Evolutionary conservation across 257 asterid species (phyloP).

Genomic region (Plantago major): DNA sequence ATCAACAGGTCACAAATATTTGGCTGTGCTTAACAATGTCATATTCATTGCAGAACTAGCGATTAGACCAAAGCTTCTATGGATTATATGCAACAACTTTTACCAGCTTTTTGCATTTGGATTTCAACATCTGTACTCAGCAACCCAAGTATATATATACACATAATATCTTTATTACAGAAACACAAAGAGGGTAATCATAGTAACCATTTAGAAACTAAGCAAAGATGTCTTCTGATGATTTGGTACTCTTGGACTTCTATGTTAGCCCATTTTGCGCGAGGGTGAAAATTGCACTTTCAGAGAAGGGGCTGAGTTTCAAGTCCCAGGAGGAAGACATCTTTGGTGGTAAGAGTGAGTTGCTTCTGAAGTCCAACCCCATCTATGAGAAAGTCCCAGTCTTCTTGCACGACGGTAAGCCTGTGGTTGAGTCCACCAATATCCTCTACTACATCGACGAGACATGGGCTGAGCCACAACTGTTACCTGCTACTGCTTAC

Average conservation of each 20-base stretch:
- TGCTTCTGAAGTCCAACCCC: conserved; percentile 64
- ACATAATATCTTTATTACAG: too few relatives aligned
- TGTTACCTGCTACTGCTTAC: conserved; percentile 53
- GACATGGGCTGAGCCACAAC: conserved; percentile 37
- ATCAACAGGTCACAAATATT: too few relatives aligned
- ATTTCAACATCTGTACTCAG: too few relatives aligned
- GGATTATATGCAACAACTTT: too few relatives aligned
- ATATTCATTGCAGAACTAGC: too few relatives aligned
- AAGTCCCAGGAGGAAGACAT: conserved; percentile 44
- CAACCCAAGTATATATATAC: too few relatives aligned
- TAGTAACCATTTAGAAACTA: neutral
- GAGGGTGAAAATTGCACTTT: conserved; percentile 51
- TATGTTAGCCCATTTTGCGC: conserved; percentile 56
- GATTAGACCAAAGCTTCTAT: too few relatives aligned
- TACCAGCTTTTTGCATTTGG: too few relatives aligned
- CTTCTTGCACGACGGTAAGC: conserved; percentile 53
- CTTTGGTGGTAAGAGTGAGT: conserved; percentile 54
- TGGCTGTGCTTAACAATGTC: too few relatives aligned
- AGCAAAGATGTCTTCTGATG: conserved; percentile 38
- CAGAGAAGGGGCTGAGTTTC: conserved; percentile 57
- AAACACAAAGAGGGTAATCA: neutral
- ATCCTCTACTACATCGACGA: conserved; percentile 72
- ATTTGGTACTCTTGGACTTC: conserved; percentile 50
- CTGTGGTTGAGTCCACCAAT: conserved; percentile 64
- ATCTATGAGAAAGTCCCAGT: conserved; percentile 74